These are phyloP conservation scores for Candida broadrunensis DNA, from an alignment of 805 yeast species.

Conservation along the genomic window DNA sequence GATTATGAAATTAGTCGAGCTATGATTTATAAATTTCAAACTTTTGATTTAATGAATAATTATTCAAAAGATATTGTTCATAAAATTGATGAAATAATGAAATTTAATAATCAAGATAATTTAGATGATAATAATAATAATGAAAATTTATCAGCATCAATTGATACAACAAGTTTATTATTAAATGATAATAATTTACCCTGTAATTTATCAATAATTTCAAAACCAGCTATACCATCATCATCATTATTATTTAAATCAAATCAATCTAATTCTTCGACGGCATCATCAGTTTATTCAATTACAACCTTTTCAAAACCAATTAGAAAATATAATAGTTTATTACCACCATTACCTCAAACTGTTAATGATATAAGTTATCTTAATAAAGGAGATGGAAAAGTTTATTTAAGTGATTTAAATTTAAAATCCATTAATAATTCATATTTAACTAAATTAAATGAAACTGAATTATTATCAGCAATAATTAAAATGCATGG, in stretches of 20 bases:
- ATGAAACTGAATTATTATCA: slow-evolving; percentile 30
- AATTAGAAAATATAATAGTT: slow-evolving; percentile 32
- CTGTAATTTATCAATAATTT: not conserved
- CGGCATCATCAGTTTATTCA: slow-evolving; percentile 25
- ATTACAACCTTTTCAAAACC: slow-evolving; percentile 25
- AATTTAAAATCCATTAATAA: slow-evolving; percentile 37
- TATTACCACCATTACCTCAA: slow-evolving; percentile 35
- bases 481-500: slow-evolving; percentile 26
- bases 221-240: not conserved
- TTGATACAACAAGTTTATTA: not conserved
- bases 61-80: slow-evolving; percentile 29
- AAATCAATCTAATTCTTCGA: slow-evolving; percentile 9
- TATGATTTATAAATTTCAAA: slow-evolving; percentile 31
- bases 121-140: not conserved
- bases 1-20: slow-evolving; percentile 58
- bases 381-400: slow-evolving; percentile 26
- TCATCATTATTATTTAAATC: slow-evolving; percentile 4
- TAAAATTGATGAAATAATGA: slow-evolving; percentile 21
- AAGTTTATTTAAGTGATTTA: slow-evolving; percentile 38
- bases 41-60: slow-evolving; percentile 37
- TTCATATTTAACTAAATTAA: slow-evolving; percentile 24
- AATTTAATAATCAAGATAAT: not conserved
- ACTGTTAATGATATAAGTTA: slow-evolving; percentile 26
- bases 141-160: not conserved
- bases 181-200: not conserved